A percentile compares a stretch with the other conserved stretches of the same genome.
These are phyloP conservation scores for Sporisorium reilianum DNA, from an alignment of 1,284 basidiomycete species.

Conservation along the genomic window DNA sequence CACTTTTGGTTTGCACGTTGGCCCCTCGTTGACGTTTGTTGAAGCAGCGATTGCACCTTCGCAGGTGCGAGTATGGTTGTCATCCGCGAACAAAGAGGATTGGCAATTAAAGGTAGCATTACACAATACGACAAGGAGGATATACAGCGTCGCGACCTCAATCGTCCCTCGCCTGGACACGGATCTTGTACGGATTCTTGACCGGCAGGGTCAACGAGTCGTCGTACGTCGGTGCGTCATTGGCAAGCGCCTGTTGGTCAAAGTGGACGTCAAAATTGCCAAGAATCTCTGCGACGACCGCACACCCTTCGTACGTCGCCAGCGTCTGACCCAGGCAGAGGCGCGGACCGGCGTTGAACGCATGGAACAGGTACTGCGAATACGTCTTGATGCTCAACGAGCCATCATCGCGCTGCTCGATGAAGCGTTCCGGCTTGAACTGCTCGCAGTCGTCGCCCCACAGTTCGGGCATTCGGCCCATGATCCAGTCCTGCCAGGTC, in stretches of 20 bases:
- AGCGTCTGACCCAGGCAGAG: conserved; percentile 66
- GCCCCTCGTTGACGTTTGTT: too few relatives aligned
- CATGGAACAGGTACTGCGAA: conserved; percentile 70
- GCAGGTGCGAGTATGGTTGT: too few relatives aligned
- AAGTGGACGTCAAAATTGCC: conserved; percentile 43
- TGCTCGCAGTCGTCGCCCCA: conserved; percentile 65
- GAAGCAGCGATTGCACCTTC: too few relatives aligned
- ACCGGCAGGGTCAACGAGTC: conserved; percentile 52
- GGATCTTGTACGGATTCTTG: conserved; percentile 48
- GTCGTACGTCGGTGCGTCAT: conserved; percentile 46
- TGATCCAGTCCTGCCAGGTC: conserved; percentile 55
- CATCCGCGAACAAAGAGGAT: not conserved
- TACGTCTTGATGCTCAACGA: conserved; percentile 70
- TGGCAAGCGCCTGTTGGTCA: conserved; percentile 33
- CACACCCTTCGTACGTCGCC: conserved; percentile 58
- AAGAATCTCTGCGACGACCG: conserved; percentile 48
- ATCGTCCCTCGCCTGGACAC: conserved; percentile 37
- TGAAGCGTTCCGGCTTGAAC: conserved; percentile 65
- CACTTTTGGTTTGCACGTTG: too few relatives aligned
- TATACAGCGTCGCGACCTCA: conserved; percentile 10
- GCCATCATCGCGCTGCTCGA: conserved; percentile 61
- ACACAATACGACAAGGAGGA: not conserved
- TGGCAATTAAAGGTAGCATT: not conserved
- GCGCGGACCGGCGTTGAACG: conserved; percentile 65
- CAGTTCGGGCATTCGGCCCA: conserved; percentile 61